Base-by-base conservation (phyloP, 2,329 filamentous ascomycete species). In the Stachybotrys elegans region DNA sequence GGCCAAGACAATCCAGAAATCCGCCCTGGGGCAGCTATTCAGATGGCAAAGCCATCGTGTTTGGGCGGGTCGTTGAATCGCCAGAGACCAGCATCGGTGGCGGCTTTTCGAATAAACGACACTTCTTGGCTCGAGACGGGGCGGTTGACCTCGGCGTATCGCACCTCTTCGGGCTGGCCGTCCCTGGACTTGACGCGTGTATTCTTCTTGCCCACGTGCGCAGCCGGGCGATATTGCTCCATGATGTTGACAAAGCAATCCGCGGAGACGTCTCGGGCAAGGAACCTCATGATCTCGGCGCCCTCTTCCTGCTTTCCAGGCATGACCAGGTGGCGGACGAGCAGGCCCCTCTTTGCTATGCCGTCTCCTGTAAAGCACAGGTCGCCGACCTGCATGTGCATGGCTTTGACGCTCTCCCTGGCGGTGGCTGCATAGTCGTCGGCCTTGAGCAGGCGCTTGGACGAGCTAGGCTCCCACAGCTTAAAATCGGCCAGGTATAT, bases 401-500 rank as follows among this genome's bases (percentile, higher is more conserved):
- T 93, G 9, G 80, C 83, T 57, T 79, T 82, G 62, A 93, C 81
- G 57, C 85, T 90, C 63, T 91, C 86, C 62, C 75, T 80, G 1
- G 89, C 88, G 0, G 81, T 79, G 9, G 75, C 68, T 1, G 83
- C 78, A 60, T 92, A 93, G 59, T 88, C 78, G 39, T 88, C 84
- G 4, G 85, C 84, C 60, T 94, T 94, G 27, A 93, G 73, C 22
- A 93, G 67, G 11, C 87, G 73, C 54, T 77, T 83, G 17, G 84
- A 84, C 1, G 85, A 84, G 19, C 62, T 68, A 2, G 73, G 62
- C 22, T 77, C 77, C 87, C 86, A 93, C 9, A 91, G 80, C 62
- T 94, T 93, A 71, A 93, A 93, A 59, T 94, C 88, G 0, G 88
- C 84, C n/a, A 94, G 70, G 59, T 93, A 94, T 36, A 94, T 89